A percentile compares a stretch with the other conserved stretches of the same genome.
Conservation (phyloP, 1,284 basidiomycete species). For the Jaminaea rosea region DNA sequence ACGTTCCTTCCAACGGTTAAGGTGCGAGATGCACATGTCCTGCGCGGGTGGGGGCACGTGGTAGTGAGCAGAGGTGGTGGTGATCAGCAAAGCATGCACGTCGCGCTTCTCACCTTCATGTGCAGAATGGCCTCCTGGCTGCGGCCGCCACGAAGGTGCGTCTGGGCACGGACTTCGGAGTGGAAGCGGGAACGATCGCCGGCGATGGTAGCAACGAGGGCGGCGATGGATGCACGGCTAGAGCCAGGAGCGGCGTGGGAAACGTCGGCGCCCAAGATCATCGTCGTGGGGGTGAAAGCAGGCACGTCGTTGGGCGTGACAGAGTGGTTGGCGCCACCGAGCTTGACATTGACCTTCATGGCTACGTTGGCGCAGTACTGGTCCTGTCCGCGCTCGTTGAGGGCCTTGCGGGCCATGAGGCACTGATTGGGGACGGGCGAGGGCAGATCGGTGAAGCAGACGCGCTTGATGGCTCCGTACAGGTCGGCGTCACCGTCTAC, state of each 20-base stretch:
- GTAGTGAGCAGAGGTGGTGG: too few relatives aligned
- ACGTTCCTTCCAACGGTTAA: constrained; percentile 17
- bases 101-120: too few relatives aligned
- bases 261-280: constrained; percentile 50
- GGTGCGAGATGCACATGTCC: constrained; percentile 23
- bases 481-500: constrained; percentile 35
- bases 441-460: constrained; percentile 38
- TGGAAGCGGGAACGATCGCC: constrained; percentile 46
- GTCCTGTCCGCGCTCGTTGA: constrained; percentile 34
- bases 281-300: constrained; percentile 38
- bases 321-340: constrained; percentile 50
- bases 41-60: too few relatives aligned
- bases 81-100: too few relatives aligned
- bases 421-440: constrained; percentile 48
- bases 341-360: constrained; percentile 49
- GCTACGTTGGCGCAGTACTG: constrained; percentile 51
- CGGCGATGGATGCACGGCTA: constrained; percentile 51
- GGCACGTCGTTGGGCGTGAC: constrained; percentile 29
- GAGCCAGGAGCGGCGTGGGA: constrained; percentile 39
- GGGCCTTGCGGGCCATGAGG: constrained; percentile 23
- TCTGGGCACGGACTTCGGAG: constrained; percentile 49
- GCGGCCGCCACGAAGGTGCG: constrained; percentile 33
- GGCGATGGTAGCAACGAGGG: constrained; percentile 49
- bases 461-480: constrained; percentile 49
- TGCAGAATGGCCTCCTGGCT: constrained; percentile 47